These are phyloP conservation scores for Oryza glumipatula DNA, from an alignment of 176 grass and related monocot genomes.

Conservation along the genomic window DNA sequence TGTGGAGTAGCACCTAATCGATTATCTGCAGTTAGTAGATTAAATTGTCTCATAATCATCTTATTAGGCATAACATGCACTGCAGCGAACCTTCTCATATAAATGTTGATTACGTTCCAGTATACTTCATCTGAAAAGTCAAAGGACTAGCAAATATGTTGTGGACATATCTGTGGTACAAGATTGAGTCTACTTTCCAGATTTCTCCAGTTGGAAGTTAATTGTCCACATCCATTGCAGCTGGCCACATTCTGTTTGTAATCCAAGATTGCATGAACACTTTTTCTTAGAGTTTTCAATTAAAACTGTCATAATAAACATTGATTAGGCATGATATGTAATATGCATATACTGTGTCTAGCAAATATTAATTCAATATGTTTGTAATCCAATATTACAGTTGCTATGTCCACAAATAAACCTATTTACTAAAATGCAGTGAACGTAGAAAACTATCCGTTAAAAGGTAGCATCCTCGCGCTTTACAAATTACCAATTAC, in stretches of 20 bases:
- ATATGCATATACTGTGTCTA: not conserved
- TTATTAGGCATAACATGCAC: not conserved
- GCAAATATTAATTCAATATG: not conserved
- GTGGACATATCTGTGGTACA: not conserved
- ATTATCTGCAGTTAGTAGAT: slow-evolving; percentile 4
- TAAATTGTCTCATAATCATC: not conserved
- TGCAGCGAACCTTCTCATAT: slow-evolving; percentile 16
- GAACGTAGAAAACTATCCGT: not conserved
- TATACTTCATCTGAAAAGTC: slow-evolving; percentile 13
- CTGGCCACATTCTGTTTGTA: no score
- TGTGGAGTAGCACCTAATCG: not conserved
- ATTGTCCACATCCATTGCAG: no score
- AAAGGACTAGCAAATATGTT: slow-evolving; percentile 18
- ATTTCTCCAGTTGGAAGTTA: slow-evolving; percentile 1
- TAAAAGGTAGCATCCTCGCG: not conserved
- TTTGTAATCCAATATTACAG: no score
- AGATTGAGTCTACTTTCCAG: slow-evolving; percentile 3
- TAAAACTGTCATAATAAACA: not conserved
- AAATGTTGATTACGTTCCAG: slow-evolving; percentile 9
- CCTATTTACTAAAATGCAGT: not conserved
- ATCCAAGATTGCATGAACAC: no score
- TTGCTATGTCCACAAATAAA: slow-evolving; percentile 23
- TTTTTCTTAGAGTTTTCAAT: not conserved
- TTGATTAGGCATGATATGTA: not conserved
- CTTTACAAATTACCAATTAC: not conserved